Conservation (phyloP, 441 rosid genomes). For the Macaranga tanarius region DNA sequence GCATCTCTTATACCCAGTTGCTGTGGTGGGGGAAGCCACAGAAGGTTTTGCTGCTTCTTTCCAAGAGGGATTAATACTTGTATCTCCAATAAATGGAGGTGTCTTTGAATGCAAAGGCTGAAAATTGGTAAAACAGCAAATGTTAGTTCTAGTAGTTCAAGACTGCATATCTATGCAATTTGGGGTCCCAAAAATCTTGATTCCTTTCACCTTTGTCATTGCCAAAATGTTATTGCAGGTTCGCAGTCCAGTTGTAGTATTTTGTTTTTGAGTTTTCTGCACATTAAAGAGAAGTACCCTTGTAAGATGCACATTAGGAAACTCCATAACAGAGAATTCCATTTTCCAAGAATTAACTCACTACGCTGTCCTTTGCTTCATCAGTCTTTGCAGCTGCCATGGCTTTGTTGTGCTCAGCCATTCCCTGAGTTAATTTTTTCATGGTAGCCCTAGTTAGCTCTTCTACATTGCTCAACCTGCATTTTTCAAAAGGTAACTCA, state of each 20-base stretch:
- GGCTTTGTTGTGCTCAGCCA: constrained; percentile 92
- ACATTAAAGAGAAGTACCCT: constrained; percentile 9
- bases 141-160: constrained; percentile 2
- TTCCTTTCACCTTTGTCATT: constrained; percentile 77
- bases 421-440: constrained; percentile 94
- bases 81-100: constrained; percentile 88
- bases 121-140: constrained; percentile 20
- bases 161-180: constrained; percentile 5
- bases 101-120: constrained; percentile 88
- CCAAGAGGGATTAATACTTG: constrained; percentile 86
- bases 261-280: constrained; percentile 89
- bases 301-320: constrained; percentile 11
- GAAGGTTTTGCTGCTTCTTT: constrained; percentile 72
- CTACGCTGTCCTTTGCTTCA: constrained; percentile 77
- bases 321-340: not conserved
- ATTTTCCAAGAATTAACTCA: constrained; percentile 40
- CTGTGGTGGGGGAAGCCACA: constrained; percentile 43
- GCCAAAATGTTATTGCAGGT: constrained; percentile 97
- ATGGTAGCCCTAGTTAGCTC: constrained; percentile 87
- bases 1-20: constrained; percentile 49
- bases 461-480: constrained; percentile 79
- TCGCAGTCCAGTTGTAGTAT: constrained; percentile 80
- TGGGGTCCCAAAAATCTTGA: constrained; percentile 2
- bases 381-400: constrained; percentile 92
- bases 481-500: constrained; percentile 8